phyloP scores from a whole-genome alignment of 2,329 filamentous ascomycete genomes.

The Diatrype stigma region DNA sequence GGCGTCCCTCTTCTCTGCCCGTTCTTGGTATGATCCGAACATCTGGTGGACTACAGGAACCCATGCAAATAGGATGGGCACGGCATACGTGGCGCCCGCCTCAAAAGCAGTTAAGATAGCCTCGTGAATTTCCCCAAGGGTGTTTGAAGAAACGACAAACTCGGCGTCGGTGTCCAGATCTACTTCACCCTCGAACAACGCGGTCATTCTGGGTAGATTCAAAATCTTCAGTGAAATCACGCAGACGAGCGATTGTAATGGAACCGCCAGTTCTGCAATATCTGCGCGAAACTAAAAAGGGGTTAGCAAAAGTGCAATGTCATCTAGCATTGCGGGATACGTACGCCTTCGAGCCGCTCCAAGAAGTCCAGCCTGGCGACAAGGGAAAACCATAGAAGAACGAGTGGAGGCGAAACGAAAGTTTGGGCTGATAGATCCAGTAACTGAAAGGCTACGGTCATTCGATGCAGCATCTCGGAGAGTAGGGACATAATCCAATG shows the following conservation, averaged over 20 bases:
- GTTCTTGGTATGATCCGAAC: constrained; percentile 57
- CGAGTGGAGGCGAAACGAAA: constrained; percentile 54
- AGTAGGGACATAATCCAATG: constrained; percentile 29
- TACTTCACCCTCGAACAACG: constrained; percentile 48
- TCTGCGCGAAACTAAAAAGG: constrained; percentile 19
- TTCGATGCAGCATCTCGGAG: constrained; percentile 67
- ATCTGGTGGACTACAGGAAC: constrained; percentile 69
- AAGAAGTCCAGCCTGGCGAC: constrained; percentile 69
- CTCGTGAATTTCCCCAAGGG: constrained; percentile 69
- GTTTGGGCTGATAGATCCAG: constrained; percentile 53
- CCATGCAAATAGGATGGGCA: constrained; percentile 78
- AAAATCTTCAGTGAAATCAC: constrained; percentile 70
- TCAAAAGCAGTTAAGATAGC: constrained; percentile 61
- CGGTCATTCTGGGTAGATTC: constrained; percentile 57
- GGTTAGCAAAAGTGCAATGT: constrained; percentile 29
- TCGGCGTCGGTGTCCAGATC: constrained; percentile 38
- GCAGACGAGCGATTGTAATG: constrained; percentile 66
- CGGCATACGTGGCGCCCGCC: constrained; percentile 56
- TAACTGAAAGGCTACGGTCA: constrained; percentile 70
- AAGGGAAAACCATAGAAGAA: constrained; percentile 71
- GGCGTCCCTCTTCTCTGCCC: constrained; percentile 57
- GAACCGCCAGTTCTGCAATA: constrained; percentile 46
- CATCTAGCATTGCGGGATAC: constrained; percentile 19
- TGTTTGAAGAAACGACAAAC: constrained; percentile 66
- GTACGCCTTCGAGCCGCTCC: constrained; percentile 54